Conservation (phyloP, 129 eudicot genomes). For the Lactuca saligna region DNA sequence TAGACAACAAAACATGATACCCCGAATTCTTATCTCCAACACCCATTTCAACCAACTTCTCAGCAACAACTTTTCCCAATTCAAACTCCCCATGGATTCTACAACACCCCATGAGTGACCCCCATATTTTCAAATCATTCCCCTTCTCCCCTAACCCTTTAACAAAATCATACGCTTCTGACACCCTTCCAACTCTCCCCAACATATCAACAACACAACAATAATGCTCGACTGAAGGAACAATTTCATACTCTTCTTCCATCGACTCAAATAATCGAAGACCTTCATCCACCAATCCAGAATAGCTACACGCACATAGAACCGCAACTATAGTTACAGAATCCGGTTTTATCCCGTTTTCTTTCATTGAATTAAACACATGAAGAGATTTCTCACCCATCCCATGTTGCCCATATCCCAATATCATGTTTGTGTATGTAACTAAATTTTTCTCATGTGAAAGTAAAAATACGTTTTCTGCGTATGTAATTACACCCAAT, state of each 20-base stretch:
- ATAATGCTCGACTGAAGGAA: conserved; percentile 72
- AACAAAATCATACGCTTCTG: conserved; percentile 72
- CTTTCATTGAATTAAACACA: conserved; percentile 57
- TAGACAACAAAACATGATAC: conserved; percentile 69
- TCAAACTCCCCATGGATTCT: conserved; percentile 63
- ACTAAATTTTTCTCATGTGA: conserved; percentile 50
- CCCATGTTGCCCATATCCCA: conserved; percentile 80
- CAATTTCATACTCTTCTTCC: conserved; percentile 48
- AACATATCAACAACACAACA: conserved; percentile 89
- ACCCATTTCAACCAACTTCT: conserved; percentile 63
- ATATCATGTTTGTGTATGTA: conserved; percentile 77
- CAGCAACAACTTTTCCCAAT: conserved; percentile 71
- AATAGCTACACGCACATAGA: conserved; percentile 80
- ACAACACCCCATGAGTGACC: conserved; percentile 81
- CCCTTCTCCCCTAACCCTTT: conserved; percentile 59
- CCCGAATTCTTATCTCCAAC: conserved; percentile 44
- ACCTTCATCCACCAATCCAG: conserved; percentile 79
- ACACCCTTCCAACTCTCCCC: conserved; percentile 88
- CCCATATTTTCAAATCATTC: conserved; percentile 70
- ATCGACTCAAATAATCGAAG: conserved; percentile 64
- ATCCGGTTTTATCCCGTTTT: conserved; percentile 55
- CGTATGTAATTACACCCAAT: conserved; percentile 54
- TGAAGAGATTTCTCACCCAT: conserved; percentile 55
- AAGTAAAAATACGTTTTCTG: conserved; percentile 56
- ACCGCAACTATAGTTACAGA: conserved; percentile 73